A percentile compares a stretch with the other conserved stretches of the same genome.
phyloP scores from a whole-genome alignment of 208 protist species.

The Acanthamoeba castellanii region DNA sequence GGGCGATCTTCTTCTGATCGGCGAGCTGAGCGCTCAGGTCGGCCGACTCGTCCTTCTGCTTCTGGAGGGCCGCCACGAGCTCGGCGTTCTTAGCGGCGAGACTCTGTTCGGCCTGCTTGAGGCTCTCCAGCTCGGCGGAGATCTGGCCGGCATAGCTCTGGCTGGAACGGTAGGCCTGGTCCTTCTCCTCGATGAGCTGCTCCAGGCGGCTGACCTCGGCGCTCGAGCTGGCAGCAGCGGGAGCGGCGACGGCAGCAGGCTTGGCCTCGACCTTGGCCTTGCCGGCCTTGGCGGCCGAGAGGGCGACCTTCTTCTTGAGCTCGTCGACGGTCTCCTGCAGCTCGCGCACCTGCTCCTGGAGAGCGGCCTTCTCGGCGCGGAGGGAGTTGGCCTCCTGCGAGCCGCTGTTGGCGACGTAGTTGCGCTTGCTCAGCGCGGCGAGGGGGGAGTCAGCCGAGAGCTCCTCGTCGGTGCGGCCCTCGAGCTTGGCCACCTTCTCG shows the following conservation, averaged over 20 bases:
- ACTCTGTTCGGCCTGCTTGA: slow-evolving; percentile 49
- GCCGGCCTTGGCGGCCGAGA: not conserved
- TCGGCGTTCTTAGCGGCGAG: slow-evolving; percentile 59
- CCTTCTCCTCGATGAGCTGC: slow-evolving; percentile 57
- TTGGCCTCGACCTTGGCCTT: no score
- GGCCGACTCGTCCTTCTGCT: not conserved
- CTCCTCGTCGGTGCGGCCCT: slow-evolving; percentile 45
- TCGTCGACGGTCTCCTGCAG: slow-evolving; percentile 30
- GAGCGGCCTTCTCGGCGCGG: slow-evolving; percentile 38
- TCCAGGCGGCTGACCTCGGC: slow-evolving; percentile 3
- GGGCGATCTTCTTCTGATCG: not conserved
- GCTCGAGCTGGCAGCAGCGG: not conserved
- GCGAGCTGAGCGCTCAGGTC: slow-evolving; percentile 16
- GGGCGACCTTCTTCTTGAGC: not conserved
- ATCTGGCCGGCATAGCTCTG: not conserved
- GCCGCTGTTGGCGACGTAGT: slow-evolving; percentile 9
- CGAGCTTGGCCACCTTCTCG: slow-evolving; percentile 47
- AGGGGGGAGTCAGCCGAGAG: slow-evolving; percentile 40
- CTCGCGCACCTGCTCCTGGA: slow-evolving; percentile 25
- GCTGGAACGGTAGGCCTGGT: slow-evolving; percentile 28
- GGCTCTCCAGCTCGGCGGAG: slow-evolving; percentile 18
- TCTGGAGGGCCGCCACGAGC: slow-evolving; percentile 17
- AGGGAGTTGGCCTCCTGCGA: slow-evolving; percentile 37
- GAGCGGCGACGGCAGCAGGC: not conserved
- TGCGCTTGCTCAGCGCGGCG: slow-evolving; percentile 47